Evolutionary conservation across 176 grass and related monocot genomes (phyloP).

Genomic region (Carex myosuroides): DNA sequence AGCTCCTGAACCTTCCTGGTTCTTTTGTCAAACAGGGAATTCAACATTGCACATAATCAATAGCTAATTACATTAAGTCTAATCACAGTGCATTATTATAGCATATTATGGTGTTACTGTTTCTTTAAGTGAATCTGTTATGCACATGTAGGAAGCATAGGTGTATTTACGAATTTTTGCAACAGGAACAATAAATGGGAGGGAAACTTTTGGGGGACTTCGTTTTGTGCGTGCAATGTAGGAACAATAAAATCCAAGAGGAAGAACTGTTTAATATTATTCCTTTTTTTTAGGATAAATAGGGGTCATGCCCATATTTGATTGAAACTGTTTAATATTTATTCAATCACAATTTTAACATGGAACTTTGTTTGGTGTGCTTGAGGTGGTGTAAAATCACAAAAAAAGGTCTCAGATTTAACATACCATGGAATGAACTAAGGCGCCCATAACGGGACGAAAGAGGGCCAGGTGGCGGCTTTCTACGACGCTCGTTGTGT

Average conservation of each 20-base stretch:
- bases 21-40: slow-evolving; percentile 32
- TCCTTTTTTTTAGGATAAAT: too few relatives aligned
- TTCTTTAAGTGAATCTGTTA: neutral
- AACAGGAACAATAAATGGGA: neutral
- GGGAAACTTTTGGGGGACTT: neutral
- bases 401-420: neutral
- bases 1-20: slow-evolving; percentile 63
- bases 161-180: neutral
- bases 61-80: neutral
- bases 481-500: slow-evolving; percentile 85
- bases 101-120: neutral
- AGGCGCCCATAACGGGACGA: slow-evolving; percentile 54
- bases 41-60: neutral
- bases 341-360: neutral
- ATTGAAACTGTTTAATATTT: neutral
- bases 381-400: neutral
- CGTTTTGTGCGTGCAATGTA: too few relatives aligned
- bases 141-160: neutral
- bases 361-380: neutral
- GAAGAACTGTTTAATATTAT: neutral
- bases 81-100: neutral
- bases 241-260: too few relatives aligned
- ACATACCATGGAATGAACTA: slow-evolving; percentile 45
- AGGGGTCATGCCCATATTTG: too few relatives aligned
- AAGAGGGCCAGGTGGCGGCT: slow-evolving; percentile 49